These are phyloP conservation scores for Bryum argenteum DNA, from an alignment of 225 moss, liverwort and hornwort genomes.

Conservation along the genomic window DNA sequence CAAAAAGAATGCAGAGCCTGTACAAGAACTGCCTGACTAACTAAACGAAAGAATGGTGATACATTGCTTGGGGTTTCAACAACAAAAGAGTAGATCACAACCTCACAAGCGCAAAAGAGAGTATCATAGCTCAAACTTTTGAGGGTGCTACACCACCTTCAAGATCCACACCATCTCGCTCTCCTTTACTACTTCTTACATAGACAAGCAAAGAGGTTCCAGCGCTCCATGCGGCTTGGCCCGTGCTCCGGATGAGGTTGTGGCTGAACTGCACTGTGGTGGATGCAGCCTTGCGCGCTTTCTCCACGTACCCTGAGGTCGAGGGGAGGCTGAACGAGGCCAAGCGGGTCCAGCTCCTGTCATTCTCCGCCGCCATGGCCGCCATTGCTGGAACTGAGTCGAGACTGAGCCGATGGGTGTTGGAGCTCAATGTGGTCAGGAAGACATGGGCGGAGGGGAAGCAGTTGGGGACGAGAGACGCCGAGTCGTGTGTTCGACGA, in stretches of 20 bases:
- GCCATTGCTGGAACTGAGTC: conserved; percentile 43
- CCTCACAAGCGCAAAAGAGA: conserved; percentile 19
- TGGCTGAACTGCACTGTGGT: conserved; percentile 79
- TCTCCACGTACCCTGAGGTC: conserved; percentile 67
- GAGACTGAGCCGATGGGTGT: neutral
- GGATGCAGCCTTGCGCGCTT: conserved; percentile 70
- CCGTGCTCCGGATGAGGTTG: conserved; percentile 83
- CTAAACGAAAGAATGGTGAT: conserved; percentile 40
- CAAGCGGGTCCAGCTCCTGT: conserved; percentile 59
- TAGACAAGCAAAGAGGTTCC: conserved; percentile 80
- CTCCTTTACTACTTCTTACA: conserved; percentile 70
- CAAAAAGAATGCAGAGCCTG: conserved; percentile 29
- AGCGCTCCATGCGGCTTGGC: conserved; percentile 90
- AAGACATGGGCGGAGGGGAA: neutral
- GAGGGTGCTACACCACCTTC: conserved; percentile 51
- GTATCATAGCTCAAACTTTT: no score
- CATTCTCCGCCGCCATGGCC: conserved; percentile 43
- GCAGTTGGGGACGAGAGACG: neutral
- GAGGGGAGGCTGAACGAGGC: conserved; percentile 61
- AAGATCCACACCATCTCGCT: conserved; percentile 84
- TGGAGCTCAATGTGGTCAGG: neutral
- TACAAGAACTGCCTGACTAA: conserved; percentile 32
- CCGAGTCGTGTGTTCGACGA: conserved; percentile 6
- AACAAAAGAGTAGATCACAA: conserved; percentile 5
- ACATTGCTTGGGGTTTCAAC: conserved; percentile 38